Percentiles rank a stretch among this genome's conserved stretches.
Evolutionary conservation across 176 grass and related monocot species (phyloP).

Genomic region (Oryza rufipogon): DNA sequence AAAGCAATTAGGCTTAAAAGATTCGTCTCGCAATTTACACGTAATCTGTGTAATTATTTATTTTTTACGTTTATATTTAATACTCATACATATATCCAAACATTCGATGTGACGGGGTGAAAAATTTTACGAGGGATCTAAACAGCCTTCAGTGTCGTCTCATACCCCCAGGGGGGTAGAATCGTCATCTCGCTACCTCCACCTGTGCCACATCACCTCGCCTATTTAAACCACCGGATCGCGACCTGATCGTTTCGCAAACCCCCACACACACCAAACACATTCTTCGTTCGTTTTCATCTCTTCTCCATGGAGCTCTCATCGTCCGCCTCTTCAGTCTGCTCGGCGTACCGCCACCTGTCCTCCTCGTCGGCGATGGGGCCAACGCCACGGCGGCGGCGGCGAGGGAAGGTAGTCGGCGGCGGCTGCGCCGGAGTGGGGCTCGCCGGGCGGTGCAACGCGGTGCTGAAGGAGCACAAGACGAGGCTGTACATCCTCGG

Average conservation of each 20-base stretch:
- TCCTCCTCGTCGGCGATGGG: neutral
- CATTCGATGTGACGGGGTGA: too few species aligned
- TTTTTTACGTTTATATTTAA: too few species aligned
- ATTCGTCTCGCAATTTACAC: too few species aligned
- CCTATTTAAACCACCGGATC: slow-evolving; percentile 41
- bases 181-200: neutral
- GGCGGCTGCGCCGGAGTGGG: neutral
- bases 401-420: neutral
- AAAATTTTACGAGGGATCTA: too few species aligned
- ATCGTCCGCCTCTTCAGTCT: slow-evolving; percentile 34
- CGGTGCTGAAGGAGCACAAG: slow-evolving; percentile 86
- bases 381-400: neutral
- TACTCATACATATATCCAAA: too few species aligned
- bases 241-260: neutral
- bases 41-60: too few species aligned
- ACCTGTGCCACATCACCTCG: neutral
- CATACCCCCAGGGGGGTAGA: neutral
- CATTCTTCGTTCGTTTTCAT: neutral
- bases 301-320: slow-evolving; percentile 30
- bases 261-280: too few species aligned
- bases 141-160: too few species aligned
- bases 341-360: slow-evolving; percentile 32
- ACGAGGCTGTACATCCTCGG: slow-evolving; percentile 85
- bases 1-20: too few species aligned
- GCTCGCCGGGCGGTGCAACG: slow-evolving; percentile 47